phyloP scores from a whole-genome alignment of 495 filamentous ascomycete genomes.

The Cercophora samala region DNA sequence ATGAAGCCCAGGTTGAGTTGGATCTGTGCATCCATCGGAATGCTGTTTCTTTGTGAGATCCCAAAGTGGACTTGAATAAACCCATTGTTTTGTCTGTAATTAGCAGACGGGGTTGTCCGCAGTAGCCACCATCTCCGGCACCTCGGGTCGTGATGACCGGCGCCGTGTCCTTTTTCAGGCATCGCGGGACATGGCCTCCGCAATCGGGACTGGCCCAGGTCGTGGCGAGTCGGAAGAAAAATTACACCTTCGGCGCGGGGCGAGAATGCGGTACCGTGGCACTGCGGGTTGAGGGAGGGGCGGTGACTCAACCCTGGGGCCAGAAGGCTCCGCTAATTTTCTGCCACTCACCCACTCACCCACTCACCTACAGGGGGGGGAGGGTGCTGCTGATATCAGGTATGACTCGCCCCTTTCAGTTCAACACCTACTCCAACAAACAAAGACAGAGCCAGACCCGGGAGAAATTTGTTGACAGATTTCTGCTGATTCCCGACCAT shows the following conservation, averaged over 20 bases:
- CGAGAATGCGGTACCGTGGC: neutral
- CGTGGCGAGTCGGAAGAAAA: neutral
- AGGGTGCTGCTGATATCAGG: neutral
- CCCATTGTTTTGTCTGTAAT: neutral
- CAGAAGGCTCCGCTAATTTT: neutral
- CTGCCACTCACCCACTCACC: too few relatives aligned
- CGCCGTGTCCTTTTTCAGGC: neutral
- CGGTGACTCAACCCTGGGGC: constrained; percentile 3
- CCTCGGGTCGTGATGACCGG: neutral
- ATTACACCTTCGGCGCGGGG: neutral
- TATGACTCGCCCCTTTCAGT: constrained; percentile 1
- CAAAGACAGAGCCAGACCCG: neutral
- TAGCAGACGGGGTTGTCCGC: neutral
- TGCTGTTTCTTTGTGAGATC: neutral
- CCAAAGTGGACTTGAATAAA: neutral
- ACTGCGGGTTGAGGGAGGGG: neutral
- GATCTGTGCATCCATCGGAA: neutral
- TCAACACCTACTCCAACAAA: neutral
- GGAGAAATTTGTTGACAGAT: constrained; percentile 2
- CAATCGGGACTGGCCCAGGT: neutral
- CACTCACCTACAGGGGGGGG: neutral
- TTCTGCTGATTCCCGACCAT: neutral
- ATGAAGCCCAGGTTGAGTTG: neutral
- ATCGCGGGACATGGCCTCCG: neutral
- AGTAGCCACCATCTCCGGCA: neutral